Evolutionary conservation across 331 rosid genomes (phyloP).

Genomic region (Erythrophleum ivorense): DNA sequence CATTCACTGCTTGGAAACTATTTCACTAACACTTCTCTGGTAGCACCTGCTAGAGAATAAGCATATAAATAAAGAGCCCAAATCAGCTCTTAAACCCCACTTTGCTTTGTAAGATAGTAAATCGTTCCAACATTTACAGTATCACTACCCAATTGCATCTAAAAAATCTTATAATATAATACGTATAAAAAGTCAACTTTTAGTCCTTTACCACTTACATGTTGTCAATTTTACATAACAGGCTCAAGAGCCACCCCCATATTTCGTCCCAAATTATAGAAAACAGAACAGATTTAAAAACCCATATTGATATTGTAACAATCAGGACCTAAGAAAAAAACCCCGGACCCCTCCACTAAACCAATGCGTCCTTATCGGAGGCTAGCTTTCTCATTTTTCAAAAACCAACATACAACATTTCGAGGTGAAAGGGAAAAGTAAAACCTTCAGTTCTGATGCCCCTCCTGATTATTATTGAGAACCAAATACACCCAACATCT

Average conservation of each 20-base stretch:
- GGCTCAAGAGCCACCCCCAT: conserved; percentile 1
- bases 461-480: conserved; percentile 29
- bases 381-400: conserved; percentile 31
- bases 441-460: conserved; percentile 14
- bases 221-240: background rate
- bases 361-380: conserved; percentile 27
- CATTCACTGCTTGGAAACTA: conserved; percentile 60
- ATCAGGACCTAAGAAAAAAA: conserved; percentile 25
- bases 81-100: conserved; percentile 35
- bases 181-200: conserved; percentile 25
- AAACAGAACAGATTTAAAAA: conserved; percentile 26
- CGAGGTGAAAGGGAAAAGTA: background rate
- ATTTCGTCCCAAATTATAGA: background rate
- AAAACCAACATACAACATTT: conserved; percentile 14
- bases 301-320: conserved; percentile 25
- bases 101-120: conserved; percentile 26
- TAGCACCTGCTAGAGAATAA: conserved; percentile 47
- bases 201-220: background rate
- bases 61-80: conserved; percentile 23
- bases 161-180: too few relatives aligned
- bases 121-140: conserved; percentile 1
- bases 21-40: conserved; percentile 46
- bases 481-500: conserved; percentile 40
- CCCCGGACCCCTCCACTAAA: conserved; percentile 24
- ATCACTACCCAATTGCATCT: conserved; percentile 11